Conservation (phyloP, 345 rosid genomes). For the Citrus glauca region DNA sequence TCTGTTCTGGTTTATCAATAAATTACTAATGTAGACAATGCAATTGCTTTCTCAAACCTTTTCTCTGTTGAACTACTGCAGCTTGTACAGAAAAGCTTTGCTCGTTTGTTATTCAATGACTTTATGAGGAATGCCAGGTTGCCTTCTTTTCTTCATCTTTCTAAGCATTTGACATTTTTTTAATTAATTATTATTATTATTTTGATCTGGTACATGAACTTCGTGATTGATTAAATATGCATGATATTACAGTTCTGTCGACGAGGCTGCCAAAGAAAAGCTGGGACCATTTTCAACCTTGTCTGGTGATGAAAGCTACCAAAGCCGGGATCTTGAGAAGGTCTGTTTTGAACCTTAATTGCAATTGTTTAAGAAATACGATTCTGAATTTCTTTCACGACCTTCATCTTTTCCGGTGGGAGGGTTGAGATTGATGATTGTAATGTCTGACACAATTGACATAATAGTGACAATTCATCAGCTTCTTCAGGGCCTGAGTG, state of each 20-base stretch:
- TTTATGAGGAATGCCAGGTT: conserved; percentile 82
- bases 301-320: conserved; percentile 86
- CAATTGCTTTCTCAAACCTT: background rate
- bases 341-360: conserved; percentile 24
- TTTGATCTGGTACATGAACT: background rate
- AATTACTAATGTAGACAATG: background rate
- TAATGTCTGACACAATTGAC: background rate
- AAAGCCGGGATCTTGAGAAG: conserved; percentile 98
- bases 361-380: background rate
- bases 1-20: background rate
- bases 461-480: background rate
- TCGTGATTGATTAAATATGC: conserved; percentile 8
- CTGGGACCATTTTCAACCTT: conserved; percentile 71
- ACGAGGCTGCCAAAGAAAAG: conserved; percentile 76
- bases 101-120: conserved; percentile 85
- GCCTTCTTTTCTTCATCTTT: conserved; percentile 16
- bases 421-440: background rate
- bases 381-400: background rate
- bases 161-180: background rate
- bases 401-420: background rate
- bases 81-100: conserved; percentile 99
- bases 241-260: conserved; percentile 55
- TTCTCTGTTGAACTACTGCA: conserved; percentile 35
- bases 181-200: background rate
- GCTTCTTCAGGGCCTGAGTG: background rate